Percentiles rank a stretch among this genome's conserved stretches.
Evolutionary conservation across 345 rosid species (phyloP).

Genomic region (Populus alba): DNA sequence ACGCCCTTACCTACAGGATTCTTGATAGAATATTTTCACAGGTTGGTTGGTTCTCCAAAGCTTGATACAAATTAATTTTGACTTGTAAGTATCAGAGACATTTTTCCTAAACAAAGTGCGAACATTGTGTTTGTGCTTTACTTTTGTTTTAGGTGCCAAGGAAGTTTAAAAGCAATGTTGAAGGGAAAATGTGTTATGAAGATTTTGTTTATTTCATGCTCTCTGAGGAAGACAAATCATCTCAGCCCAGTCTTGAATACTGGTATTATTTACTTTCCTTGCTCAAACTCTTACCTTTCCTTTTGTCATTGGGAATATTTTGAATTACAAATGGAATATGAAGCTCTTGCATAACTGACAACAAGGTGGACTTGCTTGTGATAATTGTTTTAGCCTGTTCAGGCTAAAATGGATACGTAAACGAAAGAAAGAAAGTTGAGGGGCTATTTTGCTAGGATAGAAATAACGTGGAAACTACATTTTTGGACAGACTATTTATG

Average conservation of each 20-base stretch:
- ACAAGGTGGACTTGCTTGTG: not conserved
- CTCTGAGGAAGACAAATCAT: slow-evolving; percentile 32
- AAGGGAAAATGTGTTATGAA: slow-evolving; percentile 37
- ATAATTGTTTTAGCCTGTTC: not conserved
- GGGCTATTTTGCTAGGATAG: not conserved
- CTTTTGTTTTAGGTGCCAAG: slow-evolving; percentile 22
- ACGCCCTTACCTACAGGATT: slow-evolving; percentile 90
- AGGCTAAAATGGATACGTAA: not conserved
- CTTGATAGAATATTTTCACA: slow-evolving; percentile 90
- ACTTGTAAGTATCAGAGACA: not conserved
- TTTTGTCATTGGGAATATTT: not conserved
- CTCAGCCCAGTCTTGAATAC: slow-evolving; percentile 32
- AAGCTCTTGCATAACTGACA: not conserved
- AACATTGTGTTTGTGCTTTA: not conserved
- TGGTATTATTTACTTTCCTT: slow-evolving; percentile 18
- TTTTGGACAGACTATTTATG: not conserved
- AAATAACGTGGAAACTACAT: not conserved
- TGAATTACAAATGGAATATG: not conserved
- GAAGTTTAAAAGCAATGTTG: slow-evolving; percentile 29
- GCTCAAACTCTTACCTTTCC: not conserved
- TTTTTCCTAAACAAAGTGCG: not conserved
- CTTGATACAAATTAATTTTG: not conserved
- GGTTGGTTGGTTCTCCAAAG: slow-evolving; percentile 41
- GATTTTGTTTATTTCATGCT: slow-evolving; percentile 36
- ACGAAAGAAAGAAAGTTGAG: not conserved